Percentiles rank a stretch among this genome's conserved stretches.
These are phyloP conservation scores for Rhizopus microsporus DNA, from an alignment of 371 early-diverging fungal species.

Conservation along the genomic window DNA sequence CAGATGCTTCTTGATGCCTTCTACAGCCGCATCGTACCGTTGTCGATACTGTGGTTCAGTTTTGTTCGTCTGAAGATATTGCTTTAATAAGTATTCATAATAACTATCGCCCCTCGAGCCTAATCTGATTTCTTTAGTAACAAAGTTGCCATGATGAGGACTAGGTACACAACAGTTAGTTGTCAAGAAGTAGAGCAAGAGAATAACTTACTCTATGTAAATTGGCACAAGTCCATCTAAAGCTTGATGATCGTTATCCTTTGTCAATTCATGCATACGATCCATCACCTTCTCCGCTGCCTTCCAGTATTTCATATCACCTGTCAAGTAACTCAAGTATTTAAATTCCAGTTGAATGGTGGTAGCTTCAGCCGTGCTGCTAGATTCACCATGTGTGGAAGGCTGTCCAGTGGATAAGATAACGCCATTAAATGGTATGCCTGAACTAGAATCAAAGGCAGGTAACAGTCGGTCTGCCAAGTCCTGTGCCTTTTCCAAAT, in stretches of 20 bases:
- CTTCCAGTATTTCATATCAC: constrained; percentile 69
- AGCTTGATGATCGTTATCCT: constrained; percentile 23
- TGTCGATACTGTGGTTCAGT: constrained; percentile 64
- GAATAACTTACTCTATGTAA: constrained; percentile 53
- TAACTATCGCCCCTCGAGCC: constrained; percentile 91
- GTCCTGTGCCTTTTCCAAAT: constrained; percentile 76
- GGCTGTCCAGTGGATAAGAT: constrained; percentile 51
- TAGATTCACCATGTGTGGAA: constrained; percentile 38
- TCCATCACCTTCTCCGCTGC: constrained; percentile 71
- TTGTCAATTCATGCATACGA: constrained; percentile 48
- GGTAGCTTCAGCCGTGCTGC: constrained; percentile 84
- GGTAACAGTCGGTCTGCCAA: constrained; percentile 77
- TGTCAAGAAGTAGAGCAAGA: background rate
- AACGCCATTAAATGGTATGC: constrained; percentile 78
- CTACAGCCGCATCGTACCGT: constrained; percentile 71
- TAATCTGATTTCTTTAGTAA: constrained; percentile 58
- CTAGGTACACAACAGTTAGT: constrained; percentile 21
- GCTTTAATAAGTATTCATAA: constrained; percentile 92
- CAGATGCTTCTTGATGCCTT: constrained; percentile 74
- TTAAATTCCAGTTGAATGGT: constrained; percentile 91
- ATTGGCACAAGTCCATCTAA: constrained; percentile 82
- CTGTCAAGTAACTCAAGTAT: constrained; percentile 76
- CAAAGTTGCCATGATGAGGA: constrained; percentile 45
- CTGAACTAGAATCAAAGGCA: constrained; percentile 75
- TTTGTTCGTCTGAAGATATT: constrained; percentile 74